Conservation (phyloP, 768 basidiomycete genomes). For the Exsudoporus frostii region DNA sequence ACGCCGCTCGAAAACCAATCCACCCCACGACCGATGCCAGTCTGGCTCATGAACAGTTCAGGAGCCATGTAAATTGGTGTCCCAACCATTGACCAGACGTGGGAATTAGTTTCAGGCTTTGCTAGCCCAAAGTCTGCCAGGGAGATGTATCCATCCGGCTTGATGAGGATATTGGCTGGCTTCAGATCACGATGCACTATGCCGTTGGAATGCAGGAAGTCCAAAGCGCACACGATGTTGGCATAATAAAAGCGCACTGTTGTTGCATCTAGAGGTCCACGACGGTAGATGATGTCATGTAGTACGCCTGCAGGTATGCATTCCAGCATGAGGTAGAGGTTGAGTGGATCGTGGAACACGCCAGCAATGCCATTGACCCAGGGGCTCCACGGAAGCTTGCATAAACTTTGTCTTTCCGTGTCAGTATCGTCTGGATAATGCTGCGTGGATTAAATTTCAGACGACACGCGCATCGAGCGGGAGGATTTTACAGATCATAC, state of each 20-base stretch:
- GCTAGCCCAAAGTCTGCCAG: slow-evolving; percentile 52
- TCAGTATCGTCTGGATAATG: slow-evolving; percentile 31
- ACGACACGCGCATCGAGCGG: neutral
- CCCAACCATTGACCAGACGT: slow-evolving; percentile 38
- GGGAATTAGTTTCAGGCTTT: slow-evolving; percentile 12
- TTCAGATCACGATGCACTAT: slow-evolving; percentile 57
- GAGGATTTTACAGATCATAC: slow-evolving; percentile 3
- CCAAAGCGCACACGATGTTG: slow-evolving; percentile 50
- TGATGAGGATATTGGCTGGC: slow-evolving; percentile 56
- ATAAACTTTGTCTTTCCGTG: slow-evolving; percentile 41
- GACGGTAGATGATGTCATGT: slow-evolving; percentile 33
- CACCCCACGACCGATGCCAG: slow-evolving; percentile 29
- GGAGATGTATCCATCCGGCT: slow-evolving; percentile 52
- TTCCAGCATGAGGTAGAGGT: slow-evolving; percentile 52
- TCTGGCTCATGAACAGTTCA: slow-evolving; percentile 35
- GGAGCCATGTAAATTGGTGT: slow-evolving; percentile 51
- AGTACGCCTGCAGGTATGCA: slow-evolving; percentile 45
- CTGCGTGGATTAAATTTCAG: slow-evolving; percentile 14
- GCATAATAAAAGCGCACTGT: slow-evolving; percentile 50
- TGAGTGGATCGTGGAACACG: slow-evolving; percentile 43
- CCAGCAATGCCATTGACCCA: slow-evolving; percentile 48
- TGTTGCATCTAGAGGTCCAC: slow-evolving; percentile 31
- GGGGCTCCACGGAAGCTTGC: slow-evolving; percentile 48
- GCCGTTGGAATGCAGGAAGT: slow-evolving; percentile 43
- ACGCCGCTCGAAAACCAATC: slow-evolving; percentile 59